These are phyloP conservation scores for Gossypium davidsonii DNA, from an alignment of 441 rosid species.

Conservation along the genomic window DNA sequence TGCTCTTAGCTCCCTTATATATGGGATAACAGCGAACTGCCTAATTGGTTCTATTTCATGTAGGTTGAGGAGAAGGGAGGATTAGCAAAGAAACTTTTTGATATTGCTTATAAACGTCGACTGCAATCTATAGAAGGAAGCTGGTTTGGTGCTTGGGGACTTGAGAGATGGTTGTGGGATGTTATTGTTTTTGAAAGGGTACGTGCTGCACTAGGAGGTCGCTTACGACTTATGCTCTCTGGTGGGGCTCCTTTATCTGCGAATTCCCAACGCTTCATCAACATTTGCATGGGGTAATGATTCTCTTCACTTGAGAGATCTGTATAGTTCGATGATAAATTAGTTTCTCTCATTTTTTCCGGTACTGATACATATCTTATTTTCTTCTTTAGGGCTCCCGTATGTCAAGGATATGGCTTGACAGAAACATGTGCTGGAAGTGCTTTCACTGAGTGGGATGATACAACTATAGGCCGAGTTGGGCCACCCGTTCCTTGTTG, in stretches of 20 bases:
- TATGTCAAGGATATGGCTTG: constrained; percentile 92
- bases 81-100: constrained; percentile 54
- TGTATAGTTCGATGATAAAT: background rate
- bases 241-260: constrained; percentile 96
- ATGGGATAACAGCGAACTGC: background rate
- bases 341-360: background rate
- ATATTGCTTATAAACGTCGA: constrained; percentile 62
- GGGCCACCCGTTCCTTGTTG: constrained; percentile 90
- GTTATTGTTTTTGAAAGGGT: constrained; percentile 52
- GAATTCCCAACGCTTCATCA: constrained; percentile 82
- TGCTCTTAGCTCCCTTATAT: background rate
- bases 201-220: constrained; percentile 75
- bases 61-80: constrained; percentile 87
- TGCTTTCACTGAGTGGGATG: constrained; percentile 84
- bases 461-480: constrained; percentile 68
- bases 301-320: constrained; percentile 13
- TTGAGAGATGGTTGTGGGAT: constrained; percentile 77
- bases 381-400: constrained; percentile 50
- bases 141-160: constrained; percentile 94
- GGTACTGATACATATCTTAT: background rate
- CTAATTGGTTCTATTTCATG: constrained; percentile 10
- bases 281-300: constrained; percentile 87
- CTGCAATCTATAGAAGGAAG: constrained; percentile 81
- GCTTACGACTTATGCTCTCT: constrained; percentile 60
- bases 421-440: constrained; percentile 95